Evolutionary conservation across 2,329 filamentous ascomycete species (phyloP), one percentile per base, ranked within the genome.

Genomic region (Clonostachys rhizophaga): DNA sequence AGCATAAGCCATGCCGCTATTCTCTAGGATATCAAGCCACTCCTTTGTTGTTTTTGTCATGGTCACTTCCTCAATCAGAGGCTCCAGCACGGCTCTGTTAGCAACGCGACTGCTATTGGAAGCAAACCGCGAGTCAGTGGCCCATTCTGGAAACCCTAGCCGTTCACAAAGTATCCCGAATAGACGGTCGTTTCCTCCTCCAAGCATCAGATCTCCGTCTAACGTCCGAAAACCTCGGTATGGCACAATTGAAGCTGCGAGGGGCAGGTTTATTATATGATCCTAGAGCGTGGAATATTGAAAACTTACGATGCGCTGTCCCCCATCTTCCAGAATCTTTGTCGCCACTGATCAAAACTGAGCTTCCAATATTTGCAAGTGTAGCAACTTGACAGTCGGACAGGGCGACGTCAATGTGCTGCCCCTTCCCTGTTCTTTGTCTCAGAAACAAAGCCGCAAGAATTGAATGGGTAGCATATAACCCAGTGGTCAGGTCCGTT

Each of bases 321-420:
- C 94, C 94, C 92, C 94, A 97, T 53, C 94, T 79, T 0, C 94
- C 94, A 4, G 84, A 81, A 62, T 99, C 94, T 55, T 86, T 86
- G 65, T 96, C 70, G 3, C 91, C 91, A 56, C 88, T 95, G 52
- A 97, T 87, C 40, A 99, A 72, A 50, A 86, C 89, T 49, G 91
- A 96, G 62, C 89, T 95, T 8, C 92, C 94, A 59, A 99, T 90
- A 63, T 97, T 99, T n/a, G 90, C 84, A 41, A 99, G 70, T 0
- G 91, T 96, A 1, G 91, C 94, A n/a, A 92, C 91, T 62, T 99
- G 94, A 58, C 91, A 96, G 63, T 99, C 94, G 54, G 90, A 95
- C 49, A 99, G 71, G 1, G 89, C 83, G 17, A 94, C 86, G 64
- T 99, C 94, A 50, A 99, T 89, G 61, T 96, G 89, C 68, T 97